Conservation (phyloP, 2,329 filamentous ascomycete genomes). For the Rutstroemia sydowiana region DNA sequence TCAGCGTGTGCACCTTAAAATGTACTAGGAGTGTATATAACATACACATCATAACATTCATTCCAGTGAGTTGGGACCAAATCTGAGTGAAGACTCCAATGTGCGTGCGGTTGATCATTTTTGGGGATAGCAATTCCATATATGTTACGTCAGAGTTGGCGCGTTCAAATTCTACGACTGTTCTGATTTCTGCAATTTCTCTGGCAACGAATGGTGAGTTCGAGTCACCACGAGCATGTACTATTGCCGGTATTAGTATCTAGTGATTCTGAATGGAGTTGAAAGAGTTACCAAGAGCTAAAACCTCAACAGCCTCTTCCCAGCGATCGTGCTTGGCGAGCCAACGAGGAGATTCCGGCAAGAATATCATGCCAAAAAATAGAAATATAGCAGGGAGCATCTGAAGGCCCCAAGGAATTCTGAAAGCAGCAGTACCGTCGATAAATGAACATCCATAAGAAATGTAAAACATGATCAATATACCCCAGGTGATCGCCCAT, state of each 20-base stretch:
- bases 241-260: slow-evolving; percentile 30
- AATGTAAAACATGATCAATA: slow-evolving; percentile 64
- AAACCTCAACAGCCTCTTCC: slow-evolving; percentile 44
- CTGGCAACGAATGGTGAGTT: slow-evolving; percentile 57
- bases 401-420: slow-evolving; percentile 58
- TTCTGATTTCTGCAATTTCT: slow-evolving; percentile 66
- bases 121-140: slow-evolving; percentile 62
- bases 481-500: slow-evolving; percentile 52
- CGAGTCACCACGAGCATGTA: slow-evolving; percentile 59
- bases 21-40: slow-evolving; percentile 53
- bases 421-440: slow-evolving; percentile 42
- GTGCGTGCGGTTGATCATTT: slow-evolving; percentile 67
- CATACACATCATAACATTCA: slow-evolving; percentile 68
- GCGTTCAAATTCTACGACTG: slow-evolving; percentile 70
- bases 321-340: slow-evolving; percentile 54
- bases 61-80: slow-evolving; percentile 69
- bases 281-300: slow-evolving; percentile 19
- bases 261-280: not conserved
- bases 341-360: slow-evolving; percentile 58
- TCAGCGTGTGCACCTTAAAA: not conserved
- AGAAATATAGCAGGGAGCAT: slow-evolving; percentile 53
- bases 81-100: slow-evolving; percentile 69
- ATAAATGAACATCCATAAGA: slow-evolving; percentile 41
- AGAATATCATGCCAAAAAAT: slow-evolving; percentile 50
- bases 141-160: slow-evolving; percentile 62